Evolutionary conservation across 139 green algal genomes (phyloP).

Genomic region (Chlorella sp.): DNA sequence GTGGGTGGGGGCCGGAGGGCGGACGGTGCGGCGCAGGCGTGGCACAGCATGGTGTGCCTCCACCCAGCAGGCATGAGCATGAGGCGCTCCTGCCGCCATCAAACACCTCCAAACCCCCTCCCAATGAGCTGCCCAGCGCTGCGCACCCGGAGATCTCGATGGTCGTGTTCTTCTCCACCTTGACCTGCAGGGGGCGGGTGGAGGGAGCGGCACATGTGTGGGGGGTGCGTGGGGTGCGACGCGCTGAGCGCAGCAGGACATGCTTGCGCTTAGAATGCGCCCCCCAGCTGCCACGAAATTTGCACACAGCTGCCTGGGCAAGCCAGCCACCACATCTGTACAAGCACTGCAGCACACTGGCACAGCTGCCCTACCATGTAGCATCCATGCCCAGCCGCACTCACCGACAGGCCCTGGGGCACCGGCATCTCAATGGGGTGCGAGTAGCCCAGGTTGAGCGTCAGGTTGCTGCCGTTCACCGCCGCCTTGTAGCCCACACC

Average conservation of each 20-base stretch:
- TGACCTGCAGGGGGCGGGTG: constrained; percentile 1
- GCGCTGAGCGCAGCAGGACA: too few species aligned
- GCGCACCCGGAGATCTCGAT: constrained; percentile 52
- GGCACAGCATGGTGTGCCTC: too few species aligned
- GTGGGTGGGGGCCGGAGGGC: too few species aligned
- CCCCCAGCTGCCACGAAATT: too few species aligned
- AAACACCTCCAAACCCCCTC: too few species aligned
- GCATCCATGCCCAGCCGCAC: background rate
- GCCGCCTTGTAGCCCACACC: constrained; percentile 93
- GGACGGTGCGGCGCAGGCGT: too few species aligned
- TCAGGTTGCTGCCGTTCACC: constrained; percentile 79
- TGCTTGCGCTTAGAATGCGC: too few species aligned
- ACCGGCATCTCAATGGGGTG: constrained; percentile 91
- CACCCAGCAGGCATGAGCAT: too few species aligned
- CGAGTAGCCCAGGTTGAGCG: constrained; percentile 92
- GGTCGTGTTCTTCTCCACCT: constrained; percentile 92
- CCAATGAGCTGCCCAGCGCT: background rate
- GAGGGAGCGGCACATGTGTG: background rate
- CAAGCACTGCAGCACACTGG: background rate
- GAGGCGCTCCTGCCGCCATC: too few species aligned
- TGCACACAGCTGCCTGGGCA: too few species aligned
- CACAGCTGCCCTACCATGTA: background rate
- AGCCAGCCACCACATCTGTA: too few species aligned
- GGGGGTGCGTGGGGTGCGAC: background rate
- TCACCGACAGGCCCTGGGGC: constrained; percentile 65